A percentile compares a stretch with the other conserved stretches of the same genome.
Evolutionary conservation across 1,284 basidiomycete genomes (phyloP).

Genomic region (Heterobasidion parviporum): DNA sequence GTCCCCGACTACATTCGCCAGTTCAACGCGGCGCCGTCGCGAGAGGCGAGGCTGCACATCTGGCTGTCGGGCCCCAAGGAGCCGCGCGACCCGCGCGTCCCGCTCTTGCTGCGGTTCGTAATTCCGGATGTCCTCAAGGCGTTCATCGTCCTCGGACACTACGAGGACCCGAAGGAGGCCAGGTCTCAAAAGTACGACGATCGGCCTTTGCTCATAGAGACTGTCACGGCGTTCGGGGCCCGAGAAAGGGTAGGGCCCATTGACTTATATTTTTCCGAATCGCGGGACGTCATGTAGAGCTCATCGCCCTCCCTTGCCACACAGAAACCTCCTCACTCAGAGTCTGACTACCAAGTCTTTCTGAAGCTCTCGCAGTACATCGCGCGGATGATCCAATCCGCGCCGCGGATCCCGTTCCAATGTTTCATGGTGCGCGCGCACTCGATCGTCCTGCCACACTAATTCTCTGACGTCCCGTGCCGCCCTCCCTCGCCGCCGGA

Average conservation of each 20-base stretch:
- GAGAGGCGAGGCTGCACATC: conserved; percentile 8
- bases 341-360: conserved; percentile 58
- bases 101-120: conserved; percentile 10
- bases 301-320: background rate
- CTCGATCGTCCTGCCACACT: too few relatives aligned
- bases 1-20: conserved; percentile 9
- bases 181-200: background rate
- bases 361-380: conserved; percentile 59
- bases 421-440: conserved; percentile 32
- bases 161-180: conserved; percentile 4
- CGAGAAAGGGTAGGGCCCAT: conserved; percentile 47
- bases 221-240: conserved; percentile 54
- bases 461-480: too few relatives aligned
- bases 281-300: background rate
- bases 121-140: conserved; percentile 12
- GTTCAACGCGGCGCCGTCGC: conserved; percentile 10
- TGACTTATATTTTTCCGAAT: background rate
- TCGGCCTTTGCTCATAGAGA: conserved; percentile 40
- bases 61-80: conserved; percentile 3
- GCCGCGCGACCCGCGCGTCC: conserved; percentile 5
- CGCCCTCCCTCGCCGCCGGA: background rate
- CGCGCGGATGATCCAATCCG: conserved; percentile 44
- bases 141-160: conserved; percentile 10
- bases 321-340: conserved; percentile 58
- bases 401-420: conserved; percentile 43